Base-by-base conservation (phyloP, 495 filamentous ascomycete genomes). In the Podospora pseudoanserina region DNA sequence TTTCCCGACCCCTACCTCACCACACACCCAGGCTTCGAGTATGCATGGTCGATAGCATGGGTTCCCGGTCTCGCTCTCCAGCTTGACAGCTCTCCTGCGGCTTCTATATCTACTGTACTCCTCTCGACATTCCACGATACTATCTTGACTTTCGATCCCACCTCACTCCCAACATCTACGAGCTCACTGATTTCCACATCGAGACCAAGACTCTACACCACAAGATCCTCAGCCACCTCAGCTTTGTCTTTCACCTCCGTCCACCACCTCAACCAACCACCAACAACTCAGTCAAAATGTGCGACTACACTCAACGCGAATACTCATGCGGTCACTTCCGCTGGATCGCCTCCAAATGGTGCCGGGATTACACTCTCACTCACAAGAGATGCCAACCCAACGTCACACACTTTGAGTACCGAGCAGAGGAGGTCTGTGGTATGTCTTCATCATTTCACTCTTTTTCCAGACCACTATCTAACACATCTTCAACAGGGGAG, bases 281-380 rank as follows among this genome's bases (percentile, higher is more conserved):
- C 6, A 0, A 32, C 30, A 32, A 32, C 30, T 32, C 16, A 62
- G 19, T 57, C 68, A 75, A 66, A 66, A 74, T 78, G 76, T 78
- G 76, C 65, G 77, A 75, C 65, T 77, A 75, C 60, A 75, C 74
- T 32, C 75, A 79, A 67, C 63, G 77, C 65, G 79, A 81, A 67
- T 80, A 78, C 64, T 75, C 73, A 2, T 81, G 78, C 73, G 79
- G 79, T 30, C 78, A 80, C 77, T 76, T 78, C 69, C 76, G 78
- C 57, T 81, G 78, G 75, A 81, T 79, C 59, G 79, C 79, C 57
- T 79, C 78, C 57, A 75, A 76, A 65, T 81, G 78, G 79, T 81
- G 78, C 75, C 70, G 70, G 16, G 72, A 76, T 58, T 81, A 80
- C 70, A 73, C 74, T 55, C 71, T 73, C 55, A 80, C 79, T 54